Evolutionary conservation across 352 stramenopile genomes (phyloP), one percentile per base, ranked within the genome.

Genomic region (Globisporangium parvum): DNA sequence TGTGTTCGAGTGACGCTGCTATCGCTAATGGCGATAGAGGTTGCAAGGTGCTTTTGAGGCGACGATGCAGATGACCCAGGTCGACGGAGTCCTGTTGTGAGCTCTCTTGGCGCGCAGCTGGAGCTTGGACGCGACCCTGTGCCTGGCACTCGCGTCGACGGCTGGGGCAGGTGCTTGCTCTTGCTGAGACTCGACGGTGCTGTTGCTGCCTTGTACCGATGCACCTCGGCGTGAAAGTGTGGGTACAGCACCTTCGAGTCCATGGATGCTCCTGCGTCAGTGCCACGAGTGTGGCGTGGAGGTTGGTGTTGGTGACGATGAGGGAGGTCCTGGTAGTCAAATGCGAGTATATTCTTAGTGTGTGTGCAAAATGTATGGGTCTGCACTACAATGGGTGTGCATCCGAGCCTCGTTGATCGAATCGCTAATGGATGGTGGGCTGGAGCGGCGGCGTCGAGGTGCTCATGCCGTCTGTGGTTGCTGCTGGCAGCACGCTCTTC

Each of bases 151-250:
- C 33, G 46, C 26, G 23, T 24, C 37, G 12, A 18, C 10, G 5
- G 23, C 24, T 23, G 28, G 2, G 4, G 6, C 35, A 39, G n/a
- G 47, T 37, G 31, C 6, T 47, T 65, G 55, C 44, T 74, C 61
- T 23, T 39, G 42, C 52, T 48, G 46, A 6, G 49, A 52, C 31
- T 62, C 49, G 56, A 53, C 20, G 44, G 28, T 9, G 61, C 60
- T 6, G n/a, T n/a, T n/a, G n/a, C n/a, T n/a, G n/a, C n/a, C n/a
- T 75, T 69, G 28, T 83, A 70, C 15, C 71, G 75, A 35, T 75
- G 61, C 26, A 69, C 53, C 59, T 89, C 78, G 1, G 68, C 72
- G 37, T 85, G 67, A 37, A 85, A 76, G 53, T 87, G 79, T 6
- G 78, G 78, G 37, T 87, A 89, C 26, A 87, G 68, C 18, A 33